Evolutionary conservation across 371 early-diverging fungal species (phyloP), one percentile per base, ranked within the genome.

Genomic region (Syncephalis plumigaleata): DNA sequence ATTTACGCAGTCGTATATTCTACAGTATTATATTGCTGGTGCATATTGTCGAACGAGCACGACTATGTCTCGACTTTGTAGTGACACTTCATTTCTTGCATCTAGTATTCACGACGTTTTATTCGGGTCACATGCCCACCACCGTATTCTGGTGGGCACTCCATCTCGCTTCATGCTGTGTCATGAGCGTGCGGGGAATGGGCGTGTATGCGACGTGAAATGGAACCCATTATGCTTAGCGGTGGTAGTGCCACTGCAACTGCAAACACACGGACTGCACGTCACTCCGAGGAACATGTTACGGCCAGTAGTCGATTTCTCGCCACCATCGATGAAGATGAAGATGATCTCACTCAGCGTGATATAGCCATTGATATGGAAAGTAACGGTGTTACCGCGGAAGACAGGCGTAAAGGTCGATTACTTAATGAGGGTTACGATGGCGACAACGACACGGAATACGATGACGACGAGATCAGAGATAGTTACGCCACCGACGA

Each of bases 171-270:
- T 66, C 71, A 3, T 55, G 69, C 11, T 58, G 61, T 1, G 63
- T 80, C 42, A 77, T 79, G 70, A 74, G 79, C 9, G 53, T 87
- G 82, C 11, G 84, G 83, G 4, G 87, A 89, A 55, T 75, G 82
- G 61, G 73, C 83, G 23, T 86, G 87, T 56, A 81, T 83, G 80
- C 75, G 70, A 44, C 56, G 64, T 53, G 90, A 89, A 54, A 70
- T 87, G 75, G 75, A 81, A 51, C 90, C 90, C 1, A 86, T 89
- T 48, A 42, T 68, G 42, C 61, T 84, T 8, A 63, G 55, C 17
- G 63, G 52, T 17, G 57, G 51, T 18, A 25, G 43, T 31, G 39
- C 31, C 42, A 38, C 20, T 9, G 46, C 18, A 11, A 38, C 36
- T n/a, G 43, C 21, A 9, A 44, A 36, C 21, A 7, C 18, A 8